Conservation (phyloP, 352 stramenopile species). For the Nothophytophthora sp. region DNA sequence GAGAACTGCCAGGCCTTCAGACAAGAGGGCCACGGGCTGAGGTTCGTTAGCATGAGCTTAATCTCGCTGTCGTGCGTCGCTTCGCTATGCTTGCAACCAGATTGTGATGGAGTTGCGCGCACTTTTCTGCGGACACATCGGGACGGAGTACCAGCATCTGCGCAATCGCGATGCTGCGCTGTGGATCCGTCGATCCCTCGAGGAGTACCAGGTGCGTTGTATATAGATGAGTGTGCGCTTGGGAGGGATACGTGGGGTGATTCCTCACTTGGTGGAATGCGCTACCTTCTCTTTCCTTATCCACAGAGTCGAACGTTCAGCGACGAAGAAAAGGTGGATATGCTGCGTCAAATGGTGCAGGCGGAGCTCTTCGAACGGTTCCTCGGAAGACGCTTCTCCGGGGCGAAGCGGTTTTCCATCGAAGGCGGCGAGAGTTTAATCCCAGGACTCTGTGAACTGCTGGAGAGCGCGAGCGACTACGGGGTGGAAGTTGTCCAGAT, state of each 20-base stretch:
- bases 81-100: constrained; percentile 85
- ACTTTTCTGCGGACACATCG: constrained; percentile 97
- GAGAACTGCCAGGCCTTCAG: background rate
- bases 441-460: constrained; percentile 93
- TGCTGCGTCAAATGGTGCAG: constrained; percentile 95
- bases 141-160: constrained; percentile 99
- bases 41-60: background rate
- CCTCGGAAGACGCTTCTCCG: constrained; percentile 93
- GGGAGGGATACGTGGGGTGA: background rate
- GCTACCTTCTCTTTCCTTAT: background rate
- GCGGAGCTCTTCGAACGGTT: constrained; percentile 98
- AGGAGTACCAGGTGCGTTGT: constrained; percentile 65
- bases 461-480: constrained; percentile 94
- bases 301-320: constrained; percentile 42
- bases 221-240: background rate
- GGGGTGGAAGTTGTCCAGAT: constrained; percentile 98
- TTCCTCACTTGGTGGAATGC: background rate
- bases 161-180: constrained; percentile 88
- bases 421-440: constrained; percentile 98
- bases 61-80: constrained; percentile 52
- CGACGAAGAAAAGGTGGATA: constrained; percentile 92
- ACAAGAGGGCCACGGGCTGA: background rate
- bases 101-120: constrained; percentile 94
- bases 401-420: constrained; percentile 98
- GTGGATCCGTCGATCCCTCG: constrained; percentile 75